phyloP scores from a whole-genome alignment of 2,329 filamentous ascomycete genomes.

The Fusarium sp. region DNA sequence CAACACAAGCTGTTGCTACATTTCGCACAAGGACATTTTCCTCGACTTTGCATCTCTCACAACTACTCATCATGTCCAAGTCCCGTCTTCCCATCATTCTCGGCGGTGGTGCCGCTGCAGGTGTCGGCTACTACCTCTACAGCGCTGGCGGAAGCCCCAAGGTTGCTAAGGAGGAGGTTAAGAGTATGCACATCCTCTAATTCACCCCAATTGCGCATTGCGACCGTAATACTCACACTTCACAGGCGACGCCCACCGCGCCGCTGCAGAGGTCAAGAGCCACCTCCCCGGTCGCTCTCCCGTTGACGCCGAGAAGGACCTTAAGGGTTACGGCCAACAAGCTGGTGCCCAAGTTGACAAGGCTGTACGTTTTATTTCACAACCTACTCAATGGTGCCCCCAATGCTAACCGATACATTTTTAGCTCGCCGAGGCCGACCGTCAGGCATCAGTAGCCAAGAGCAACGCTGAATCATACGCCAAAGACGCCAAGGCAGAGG shows the following conservation, averaged over 20 bases:
- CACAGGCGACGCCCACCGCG: slow-evolving; percentile 80
- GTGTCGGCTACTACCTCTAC: slow-evolving; percentile 92
- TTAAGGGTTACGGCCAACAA: slow-evolving; percentile 60
- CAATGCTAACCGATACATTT: slow-evolving; percentile 2
- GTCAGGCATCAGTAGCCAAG: slow-evolving; percentile 71
- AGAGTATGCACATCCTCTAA: slow-evolving; percentile 70
- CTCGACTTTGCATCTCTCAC: not conserved
- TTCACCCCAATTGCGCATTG: not conserved
- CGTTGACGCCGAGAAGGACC: slow-evolving; percentile 71
- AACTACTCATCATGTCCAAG: slow-evolving; percentile 52
- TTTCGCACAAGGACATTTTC: not conserved
- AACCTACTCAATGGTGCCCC: not conserved
- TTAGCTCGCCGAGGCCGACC: slow-evolving; percentile 69
- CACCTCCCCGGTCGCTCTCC: slow-evolving; percentile 73
- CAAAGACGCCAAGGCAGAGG: slow-evolving; percentile 72
- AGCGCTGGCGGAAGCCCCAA: slow-evolving; percentile 83
- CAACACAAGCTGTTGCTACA: not conserved
- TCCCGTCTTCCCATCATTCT: slow-evolving; percentile 63
- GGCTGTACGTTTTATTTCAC: slow-evolving; percentile 65
- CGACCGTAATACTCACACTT: slow-evolving; percentile 27
- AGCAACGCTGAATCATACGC: slow-evolving; percentile 69
- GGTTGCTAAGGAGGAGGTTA: slow-evolving; percentile 86
- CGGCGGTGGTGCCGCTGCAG: slow-evolving; percentile 74
- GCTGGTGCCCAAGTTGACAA: slow-evolving; percentile 76
- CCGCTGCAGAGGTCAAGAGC: slow-evolving; percentile 74